phyloP scores from a whole-genome alignment of 495 filamentous ascomycete species.

The Neurospora intermedia region DNA sequence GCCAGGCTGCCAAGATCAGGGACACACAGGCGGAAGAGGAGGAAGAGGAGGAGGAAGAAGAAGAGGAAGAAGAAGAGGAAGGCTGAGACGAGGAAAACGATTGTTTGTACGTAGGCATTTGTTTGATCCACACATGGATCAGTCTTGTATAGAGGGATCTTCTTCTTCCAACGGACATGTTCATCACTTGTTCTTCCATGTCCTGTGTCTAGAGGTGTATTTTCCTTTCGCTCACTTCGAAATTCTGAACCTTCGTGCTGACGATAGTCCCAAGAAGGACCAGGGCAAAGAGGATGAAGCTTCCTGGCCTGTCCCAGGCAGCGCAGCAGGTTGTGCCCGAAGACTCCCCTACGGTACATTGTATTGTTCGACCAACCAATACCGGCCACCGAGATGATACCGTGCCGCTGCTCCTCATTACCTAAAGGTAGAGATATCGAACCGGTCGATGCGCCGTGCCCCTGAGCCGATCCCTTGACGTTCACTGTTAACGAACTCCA shows the following conservation, averaged over 20 bases:
- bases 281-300: not conserved
- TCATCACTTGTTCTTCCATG: not conserved
- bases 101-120: not conserved
- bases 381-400: not conserved
- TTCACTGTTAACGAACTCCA: not conserved
- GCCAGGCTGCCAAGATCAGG: slow-evolving; percentile 71
- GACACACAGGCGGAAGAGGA: not conserved
- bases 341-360: not conserved
- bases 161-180: not conserved
- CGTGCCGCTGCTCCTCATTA: not conserved
- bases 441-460: not conserved
- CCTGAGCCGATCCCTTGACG: not conserved
- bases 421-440: no score
- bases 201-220: not conserved
- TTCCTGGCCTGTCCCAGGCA: not conserved
- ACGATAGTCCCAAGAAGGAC: not conserved
- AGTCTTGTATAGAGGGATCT: not conserved
- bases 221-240: not conserved
- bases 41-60: not conserved
- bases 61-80: not conserved
- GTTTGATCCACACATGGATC: not conserved
- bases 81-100: not conserved
- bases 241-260: not conserved
- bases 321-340: not conserved
- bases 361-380: not conserved